A percentile compares a stretch with the other conserved stretches of the same genome.
Conservation (phyloP, 2,329 filamentous ascomycete species). For the Calonectria henricotiae region DNA sequence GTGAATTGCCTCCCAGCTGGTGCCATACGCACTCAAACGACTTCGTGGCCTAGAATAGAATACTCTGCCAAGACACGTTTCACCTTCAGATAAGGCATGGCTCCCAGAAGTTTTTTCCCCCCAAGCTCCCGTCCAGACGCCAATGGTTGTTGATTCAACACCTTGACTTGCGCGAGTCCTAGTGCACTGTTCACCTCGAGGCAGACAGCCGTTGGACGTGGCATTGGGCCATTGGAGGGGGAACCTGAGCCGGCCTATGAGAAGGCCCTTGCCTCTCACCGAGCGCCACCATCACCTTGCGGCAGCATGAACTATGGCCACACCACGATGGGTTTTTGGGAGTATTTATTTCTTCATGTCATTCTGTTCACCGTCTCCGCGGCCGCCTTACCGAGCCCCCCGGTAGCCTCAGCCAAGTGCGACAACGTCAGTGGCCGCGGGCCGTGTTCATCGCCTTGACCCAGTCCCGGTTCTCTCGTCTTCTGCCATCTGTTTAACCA, state of each 20-base stretch:
- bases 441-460: slow-evolving; percentile 19
- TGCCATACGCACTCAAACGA: slow-evolving; percentile 18
- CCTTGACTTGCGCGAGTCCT: slow-evolving; percentile 35
- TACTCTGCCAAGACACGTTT: slow-evolving; percentile 37
- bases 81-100: slow-evolving; percentile 36
- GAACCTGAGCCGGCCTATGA: slow-evolving; percentile 32
- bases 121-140: not conserved
- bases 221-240: slow-evolving; percentile 47
- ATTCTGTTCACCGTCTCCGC: slow-evolving; percentile 32
- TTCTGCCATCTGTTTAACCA: slow-evolving; percentile 22
- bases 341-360: slow-evolving; percentile 13
- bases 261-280: slow-evolving; percentile 42
- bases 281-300: slow-evolving; percentile 50
- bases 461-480: not conserved
- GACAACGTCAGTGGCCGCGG: slow-evolving; percentile 29
- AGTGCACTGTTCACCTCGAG: slow-evolving; percentile 45
- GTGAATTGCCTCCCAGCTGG: slow-evolving; percentile 14
- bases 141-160: slow-evolving; percentile 29
- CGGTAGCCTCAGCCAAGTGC: slow-evolving; percentile 24
- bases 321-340: slow-evolving; percentile 29
- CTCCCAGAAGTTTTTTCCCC: slow-evolving; percentile 21
- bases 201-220: slow-evolving; percentile 48
- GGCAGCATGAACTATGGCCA: slow-evolving; percentile 46
- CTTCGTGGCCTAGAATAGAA: slow-evolving; percentile 19
- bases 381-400: slow-evolving; percentile 26